A percentile compares a stretch with the other conserved stretches of the same genome.
phyloP scores from a whole-genome alignment of 208 protist genomes.

The Trypanosoma theileri region DNA sequence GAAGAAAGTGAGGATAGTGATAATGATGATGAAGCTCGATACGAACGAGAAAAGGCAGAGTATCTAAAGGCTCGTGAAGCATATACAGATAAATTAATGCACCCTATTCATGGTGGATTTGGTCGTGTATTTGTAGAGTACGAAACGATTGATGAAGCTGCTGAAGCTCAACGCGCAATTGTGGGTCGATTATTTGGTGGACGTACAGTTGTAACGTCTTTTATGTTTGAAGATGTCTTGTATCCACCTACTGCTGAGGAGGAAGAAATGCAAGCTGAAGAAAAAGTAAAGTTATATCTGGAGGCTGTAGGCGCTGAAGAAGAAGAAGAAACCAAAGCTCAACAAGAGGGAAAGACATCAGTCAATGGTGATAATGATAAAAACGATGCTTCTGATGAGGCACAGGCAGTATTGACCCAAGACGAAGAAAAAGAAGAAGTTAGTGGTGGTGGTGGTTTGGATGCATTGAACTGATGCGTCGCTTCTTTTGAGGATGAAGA shows the following conservation, averaged over 20 bases:
- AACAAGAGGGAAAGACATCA: constrained; percentile 9
- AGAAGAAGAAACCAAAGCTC: constrained; percentile 7
- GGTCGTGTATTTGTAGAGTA: constrained; percentile 89
- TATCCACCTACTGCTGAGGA: constrained; percentile 29
- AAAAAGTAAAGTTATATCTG: constrained; percentile 27
- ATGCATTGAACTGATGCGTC: background rate
- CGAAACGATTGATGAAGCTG: constrained; percentile 82
- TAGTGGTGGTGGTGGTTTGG: too few relatives aligned
- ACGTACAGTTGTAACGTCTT: constrained; percentile 89
- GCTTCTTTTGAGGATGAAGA: background rate
- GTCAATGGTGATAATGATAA: background rate
- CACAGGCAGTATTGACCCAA: constrained; percentile 7
- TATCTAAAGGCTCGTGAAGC: constrained; percentile 53
- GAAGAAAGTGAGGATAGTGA: constrained; percentile 32
- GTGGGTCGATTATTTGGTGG: constrained; percentile 80
- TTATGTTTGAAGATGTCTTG: constrained; percentile 87
- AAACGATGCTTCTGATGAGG: background rate
- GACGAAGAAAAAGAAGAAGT: constrained; percentile 6
- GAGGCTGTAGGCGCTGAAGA: constrained; percentile 24
- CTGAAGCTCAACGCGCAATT: constrained; percentile 73
- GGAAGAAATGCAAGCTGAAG: constrained; percentile 31
- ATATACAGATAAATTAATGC: constrained; percentile 61
- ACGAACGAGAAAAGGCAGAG: constrained; percentile 45
- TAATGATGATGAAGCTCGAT: constrained; percentile 43
- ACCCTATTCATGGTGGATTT: constrained; percentile 81